Evolutionary conservation across 305 asterid genomes (phyloP), one percentile per base, ranked within the genome.

Genomic region (Andrographis paniculata): DNA sequence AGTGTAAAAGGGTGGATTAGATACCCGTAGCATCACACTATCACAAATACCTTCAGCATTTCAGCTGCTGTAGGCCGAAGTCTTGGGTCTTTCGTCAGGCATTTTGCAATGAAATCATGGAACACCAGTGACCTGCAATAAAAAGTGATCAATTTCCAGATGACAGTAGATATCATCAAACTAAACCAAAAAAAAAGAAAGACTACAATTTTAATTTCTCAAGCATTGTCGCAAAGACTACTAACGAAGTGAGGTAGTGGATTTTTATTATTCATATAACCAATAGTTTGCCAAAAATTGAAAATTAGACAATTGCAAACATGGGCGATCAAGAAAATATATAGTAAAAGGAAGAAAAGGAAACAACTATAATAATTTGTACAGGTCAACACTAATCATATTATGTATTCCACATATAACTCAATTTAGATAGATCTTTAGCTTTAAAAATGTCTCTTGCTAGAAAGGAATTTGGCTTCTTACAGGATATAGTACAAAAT

Each of bases 31-130:
- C 53, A 39, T 24, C 21, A 23, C 42, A 14, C 38, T 20, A 44
- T 48, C 27, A 39, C 17, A 42, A 55, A 58, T 77, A 91, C 99
- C 95, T 84, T 83, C 58, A 87, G 78, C 94, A 92, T 75, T 75
- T 92, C 99, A 52, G 94, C 69, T 55, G 99, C 95, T 39, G 91
- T 81, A 56, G 99, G 97, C 50, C 97, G 91, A 65, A 86, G 87
- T 24, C 99, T 77, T 12, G 97, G 75, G 35, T 92, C 97, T 74
- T 92, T 92, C 5, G 99, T 84, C 68, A 92, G 88, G 62, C 99
- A 79, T 65, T 82, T 92, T n/a, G 99, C 97, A 27, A 92, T 69
- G 58, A 92, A 92, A 66, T 92, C 99, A 63, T 92, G 97, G 71
- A 92, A 92, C 63, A 84, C 77, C 59, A 92, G 94, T 49, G 99